phyloP scores from a whole-genome alignment of 1,284 basidiomycete species.

The Ustilago crameri region DNA sequence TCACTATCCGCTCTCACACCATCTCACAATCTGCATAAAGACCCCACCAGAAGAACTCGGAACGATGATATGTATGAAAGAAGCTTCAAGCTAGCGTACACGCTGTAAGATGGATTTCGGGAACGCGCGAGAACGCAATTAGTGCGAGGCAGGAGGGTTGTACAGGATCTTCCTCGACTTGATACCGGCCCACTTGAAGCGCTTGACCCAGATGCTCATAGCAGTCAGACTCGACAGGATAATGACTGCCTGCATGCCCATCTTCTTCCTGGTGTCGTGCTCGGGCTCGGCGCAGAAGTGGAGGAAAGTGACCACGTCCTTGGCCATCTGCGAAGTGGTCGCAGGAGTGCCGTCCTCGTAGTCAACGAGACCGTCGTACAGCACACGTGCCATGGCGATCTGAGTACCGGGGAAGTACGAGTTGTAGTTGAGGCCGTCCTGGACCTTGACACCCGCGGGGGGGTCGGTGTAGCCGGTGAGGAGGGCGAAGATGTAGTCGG shows the following conservation, averaged over 20 bases:
- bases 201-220: constrained; percentile 59
- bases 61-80: too few species aligned
- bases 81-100: too few species aligned
- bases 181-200: constrained; percentile 64
- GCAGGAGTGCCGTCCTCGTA: constrained; percentile 81
- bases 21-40: too few species aligned
- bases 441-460: constrained; percentile 93
- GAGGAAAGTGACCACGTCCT: constrained; percentile 96
- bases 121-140: constrained; percentile 3
- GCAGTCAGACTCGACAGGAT: constrained; percentile 58
- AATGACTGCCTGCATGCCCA: constrained; percentile 75
- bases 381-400: constrained; percentile 96
- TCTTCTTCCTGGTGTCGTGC: constrained; percentile 96
- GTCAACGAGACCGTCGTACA: constrained; percentile 79
- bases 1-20: too few species aligned
- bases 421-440: constrained; percentile 72
- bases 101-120: too few species aligned
- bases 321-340: constrained; percentile 99
- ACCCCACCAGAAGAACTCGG: too few species aligned
- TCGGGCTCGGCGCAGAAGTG: constrained; percentile 82
- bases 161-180: constrained; percentile 63
- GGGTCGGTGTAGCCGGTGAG: constrained; percentile 97
- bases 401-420: constrained; percentile 72
- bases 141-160: constrained; percentile 56
- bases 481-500: constrained; percentile 96